phyloP scores from a whole-genome alignment of 2,329 filamentous ascomycete genomes.

The Microsporum audouinii region DNA sequence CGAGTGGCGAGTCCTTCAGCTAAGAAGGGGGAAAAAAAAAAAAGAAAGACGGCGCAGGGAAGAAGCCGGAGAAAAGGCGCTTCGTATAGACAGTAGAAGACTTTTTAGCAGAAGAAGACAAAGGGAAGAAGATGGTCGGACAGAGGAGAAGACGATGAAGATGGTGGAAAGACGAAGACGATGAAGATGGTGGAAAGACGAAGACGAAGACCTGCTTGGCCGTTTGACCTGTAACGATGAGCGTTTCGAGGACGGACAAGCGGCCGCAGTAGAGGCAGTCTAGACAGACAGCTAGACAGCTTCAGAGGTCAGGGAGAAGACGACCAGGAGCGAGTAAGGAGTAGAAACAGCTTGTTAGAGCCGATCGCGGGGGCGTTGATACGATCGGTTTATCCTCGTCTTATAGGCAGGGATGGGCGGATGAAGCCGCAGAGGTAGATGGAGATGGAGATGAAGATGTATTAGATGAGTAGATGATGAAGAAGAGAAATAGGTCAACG shows the following conservation, averaged over 20 bases:
- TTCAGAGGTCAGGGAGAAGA: no score
- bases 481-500: neutral
- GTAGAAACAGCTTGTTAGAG: neutral
- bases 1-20: no score
- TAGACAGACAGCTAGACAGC: neutral
- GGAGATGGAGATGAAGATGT: neutral
- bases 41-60: neutral
- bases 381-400: neutral
- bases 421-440: neutral
- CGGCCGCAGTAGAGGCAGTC: neutral
- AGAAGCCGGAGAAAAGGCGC: no score
- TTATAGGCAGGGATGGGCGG: neutral
- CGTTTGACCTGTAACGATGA: neutral
- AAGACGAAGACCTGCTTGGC: neutral
- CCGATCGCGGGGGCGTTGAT: neutral
- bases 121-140: no score
- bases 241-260: neutral
- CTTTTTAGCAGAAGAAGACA: neutral
- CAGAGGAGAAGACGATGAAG: neutral
- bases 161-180: neutral
- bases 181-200: neutral
- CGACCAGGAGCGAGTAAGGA: neutral
- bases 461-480: neutral
- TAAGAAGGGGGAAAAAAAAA: neutral
- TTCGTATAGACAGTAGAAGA: no score